These are phyloP conservation scores for Syzygium aromaticum DNA, from an alignment of 345 rosid genomes.

Conservation along the genomic window DNA sequence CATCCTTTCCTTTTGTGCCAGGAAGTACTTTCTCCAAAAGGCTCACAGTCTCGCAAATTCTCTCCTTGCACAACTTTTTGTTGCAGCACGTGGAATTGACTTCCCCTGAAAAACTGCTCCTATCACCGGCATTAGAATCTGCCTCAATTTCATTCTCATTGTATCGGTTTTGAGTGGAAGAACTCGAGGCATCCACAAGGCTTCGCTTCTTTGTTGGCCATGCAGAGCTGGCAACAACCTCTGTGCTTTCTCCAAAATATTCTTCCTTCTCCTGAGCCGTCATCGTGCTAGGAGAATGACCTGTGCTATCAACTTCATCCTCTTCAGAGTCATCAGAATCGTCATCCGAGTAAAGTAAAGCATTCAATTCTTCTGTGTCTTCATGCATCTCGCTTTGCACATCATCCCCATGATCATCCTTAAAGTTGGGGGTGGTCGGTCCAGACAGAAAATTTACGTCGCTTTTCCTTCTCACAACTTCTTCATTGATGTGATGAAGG, in stretches of 20 bases:
- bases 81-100: slow-evolving; percentile 13
- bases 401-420: slow-evolving; percentile 16
- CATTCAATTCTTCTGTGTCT: slow-evolving; percentile 93
- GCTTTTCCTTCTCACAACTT: slow-evolving; percentile 12
- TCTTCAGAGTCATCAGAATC: slow-evolving; percentile 45
- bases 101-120: slow-evolving; percentile 19
- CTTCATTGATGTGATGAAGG: slow-evolving; percentile 13
- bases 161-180: slow-evolving; percentile 13
- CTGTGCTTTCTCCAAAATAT: slow-evolving; percentile 19
- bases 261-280: slow-evolving; percentile 25
- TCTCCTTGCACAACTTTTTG: slow-evolving; percentile 12
- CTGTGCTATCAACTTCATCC: slow-evolving; percentile 90
- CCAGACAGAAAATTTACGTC: slow-evolving; percentile 13
- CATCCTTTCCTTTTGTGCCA: slow-evolving; percentile 27
- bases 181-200: slow-evolving; percentile 26
- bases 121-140: slow-evolving; percentile 28
- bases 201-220: slow-evolving; percentile 59
- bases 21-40: slow-evolving; percentile 30
- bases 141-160: slow-evolving; percentile 17
- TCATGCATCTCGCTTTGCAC: slow-evolving; percentile 78
- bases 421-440: slow-evolving; percentile 1
- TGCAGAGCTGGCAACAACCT: slow-evolving; percentile 47
- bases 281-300: slow-evolving; percentile 55
- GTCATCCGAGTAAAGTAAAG: slow-evolving; percentile 81
- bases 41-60: background rate